Conservation (phyloP, 768 basidiomycete species). For the Suillus alpinus region DNA sequence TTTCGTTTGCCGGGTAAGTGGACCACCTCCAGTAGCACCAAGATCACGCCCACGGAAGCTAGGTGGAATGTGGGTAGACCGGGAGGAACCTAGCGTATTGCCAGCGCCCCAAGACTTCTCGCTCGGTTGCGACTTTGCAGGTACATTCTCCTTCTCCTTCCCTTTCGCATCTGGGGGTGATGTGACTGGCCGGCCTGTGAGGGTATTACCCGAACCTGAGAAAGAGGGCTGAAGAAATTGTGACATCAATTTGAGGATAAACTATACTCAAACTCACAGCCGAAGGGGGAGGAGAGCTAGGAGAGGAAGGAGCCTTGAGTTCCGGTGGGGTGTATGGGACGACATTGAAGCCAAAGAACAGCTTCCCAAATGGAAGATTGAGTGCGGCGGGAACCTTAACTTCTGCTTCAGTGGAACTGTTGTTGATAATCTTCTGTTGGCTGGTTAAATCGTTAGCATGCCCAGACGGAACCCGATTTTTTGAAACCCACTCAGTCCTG, state of each 20-base stretch:
- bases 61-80: slow-evolving; percentile 28
- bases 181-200: slow-evolving; percentile 50
- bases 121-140: slow-evolving; percentile 28
- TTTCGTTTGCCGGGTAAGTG: slow-evolving; percentile 44
- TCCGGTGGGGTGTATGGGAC: slow-evolving; percentile 60
- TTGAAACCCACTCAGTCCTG: slow-evolving; percentile 74
- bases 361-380: slow-evolving; percentile 86
- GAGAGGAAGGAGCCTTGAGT: slow-evolving; percentile 19
- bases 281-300: slow-evolving; percentile 29
- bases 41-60: slow-evolving; percentile 36
- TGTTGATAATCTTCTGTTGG: slow-evolving; percentile 81
- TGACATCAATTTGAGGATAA: neutral
- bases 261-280: slow-evolving; percentile 22
- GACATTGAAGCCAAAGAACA: slow-evolving; percentile 95
- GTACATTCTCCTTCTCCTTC: slow-evolving; percentile 43
- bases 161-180: slow-evolving; percentile 47
- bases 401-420: slow-evolving; percentile 68
- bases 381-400: slow-evolving; percentile 85
- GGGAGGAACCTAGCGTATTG: slow-evolving; percentile 46
- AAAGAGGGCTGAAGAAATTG: slow-evolving; percentile 44
- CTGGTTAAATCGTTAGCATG: slow-evolving; percentile 40
- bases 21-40: slow-evolving; percentile 52
- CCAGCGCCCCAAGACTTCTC: slow-evolving; percentile 45
- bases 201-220: slow-evolving; percentile 62
- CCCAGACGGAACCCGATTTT: neutral